phyloP scores from a whole-genome alignment of 1,284 basidiomycete genomes.

The Trametes versicolor region DNA sequence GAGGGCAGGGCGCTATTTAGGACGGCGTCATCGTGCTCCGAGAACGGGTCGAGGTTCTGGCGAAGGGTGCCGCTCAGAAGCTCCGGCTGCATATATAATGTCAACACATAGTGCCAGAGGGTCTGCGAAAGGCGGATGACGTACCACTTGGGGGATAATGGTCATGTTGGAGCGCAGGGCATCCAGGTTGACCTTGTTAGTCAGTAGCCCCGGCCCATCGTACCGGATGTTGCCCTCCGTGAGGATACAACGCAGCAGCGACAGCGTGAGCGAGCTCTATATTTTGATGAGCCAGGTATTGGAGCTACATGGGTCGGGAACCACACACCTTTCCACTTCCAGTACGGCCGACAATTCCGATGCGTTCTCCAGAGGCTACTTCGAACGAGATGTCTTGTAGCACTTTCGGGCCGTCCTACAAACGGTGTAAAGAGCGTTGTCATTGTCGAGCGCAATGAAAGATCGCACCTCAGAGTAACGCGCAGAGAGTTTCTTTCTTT shows the following conservation, averaged over 20 bases:
- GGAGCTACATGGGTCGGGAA: background rate
- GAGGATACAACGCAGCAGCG: slow-evolving; percentile 55
- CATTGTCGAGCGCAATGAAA: too few species aligned
- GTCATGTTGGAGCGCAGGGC: slow-evolving; percentile 56
- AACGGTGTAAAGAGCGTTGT: slow-evolving; percentile 38
- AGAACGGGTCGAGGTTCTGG: slow-evolving; percentile 77
- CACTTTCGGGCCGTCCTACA: slow-evolving; percentile 52
- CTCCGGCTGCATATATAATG: slow-evolving; percentile 67
- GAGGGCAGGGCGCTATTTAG: slow-evolving; percentile 62
- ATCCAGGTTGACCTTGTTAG: slow-evolving; percentile 66
- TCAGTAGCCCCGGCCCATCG: slow-evolving; percentile 44
- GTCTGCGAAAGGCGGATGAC: slow-evolving; percentile 48
- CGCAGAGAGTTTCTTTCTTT: too few species aligned
- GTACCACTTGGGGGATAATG: slow-evolving; percentile 53
- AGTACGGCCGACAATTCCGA: slow-evolving; percentile 76
- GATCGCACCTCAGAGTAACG: slow-evolving; percentile 57
- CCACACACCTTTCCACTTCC: slow-evolving; percentile 74
- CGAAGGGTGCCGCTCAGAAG: slow-evolving; percentile 67
- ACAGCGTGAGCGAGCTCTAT: slow-evolving; percentile 57
- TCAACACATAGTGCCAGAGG: slow-evolving; percentile 35
- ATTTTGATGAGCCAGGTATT: slow-evolving; percentile 39
- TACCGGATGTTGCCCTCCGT: slow-evolving; percentile 54
- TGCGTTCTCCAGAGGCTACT: slow-evolving; percentile 59
- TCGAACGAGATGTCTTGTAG: slow-evolving; percentile 58
- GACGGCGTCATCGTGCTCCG: slow-evolving; percentile 73